phyloP scores from a whole-genome alignment of 164 flowering plant genomes.

The Hamamelis virginiana region DNA sequence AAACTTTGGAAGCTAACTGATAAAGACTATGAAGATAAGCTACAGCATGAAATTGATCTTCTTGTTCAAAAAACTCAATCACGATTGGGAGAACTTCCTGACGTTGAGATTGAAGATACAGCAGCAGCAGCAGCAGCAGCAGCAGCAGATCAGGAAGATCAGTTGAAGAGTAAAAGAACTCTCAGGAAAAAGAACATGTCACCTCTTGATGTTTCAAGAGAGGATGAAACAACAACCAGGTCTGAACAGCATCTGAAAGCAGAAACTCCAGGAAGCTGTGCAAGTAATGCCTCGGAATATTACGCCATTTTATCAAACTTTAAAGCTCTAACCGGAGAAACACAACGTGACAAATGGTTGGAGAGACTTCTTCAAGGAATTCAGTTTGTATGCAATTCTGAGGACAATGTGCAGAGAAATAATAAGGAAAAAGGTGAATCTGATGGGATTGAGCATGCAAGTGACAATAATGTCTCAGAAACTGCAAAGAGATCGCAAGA shows the following conservation, averaged over 20 bases:
- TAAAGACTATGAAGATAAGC: slow-evolving; percentile 81
- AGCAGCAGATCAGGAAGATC: slow-evolving; percentile 51
- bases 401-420: slow-evolving; percentile 27
- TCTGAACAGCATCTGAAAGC: slow-evolving; percentile 42
- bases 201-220: slow-evolving; percentile 76
- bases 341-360: slow-evolving; percentile 76
- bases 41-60: slow-evolving; percentile 85
- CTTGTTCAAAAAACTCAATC: slow-evolving; percentile 79
- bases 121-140: no score
- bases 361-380: slow-evolving; percentile 73
- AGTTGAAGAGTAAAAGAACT: slow-evolving; percentile 41
- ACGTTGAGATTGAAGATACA: slow-evolving; percentile 60
- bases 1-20: slow-evolving; percentile 89
- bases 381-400: slow-evolving; percentile 43
- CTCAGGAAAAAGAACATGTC: slow-evolving; percentile 55
- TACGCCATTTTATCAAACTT: slow-evolving; percentile 46
- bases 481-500: slow-evolving; percentile 30
- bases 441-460: slow-evolving; percentile 13
- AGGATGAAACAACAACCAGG: slow-evolving; percentile 46
- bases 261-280: slow-evolving; percentile 81
- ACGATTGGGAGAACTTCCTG: slow-evolving; percentile 77
- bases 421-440: slow-evolving; percentile 35
- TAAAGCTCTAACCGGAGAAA: slow-evolving; percentile 66
- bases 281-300: slow-evolving; percentile 48
- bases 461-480: slow-evolving; percentile 20